Conservation (phyloP, 345 rosid genomes). For the Melaleuca quinquenervia region DNA sequence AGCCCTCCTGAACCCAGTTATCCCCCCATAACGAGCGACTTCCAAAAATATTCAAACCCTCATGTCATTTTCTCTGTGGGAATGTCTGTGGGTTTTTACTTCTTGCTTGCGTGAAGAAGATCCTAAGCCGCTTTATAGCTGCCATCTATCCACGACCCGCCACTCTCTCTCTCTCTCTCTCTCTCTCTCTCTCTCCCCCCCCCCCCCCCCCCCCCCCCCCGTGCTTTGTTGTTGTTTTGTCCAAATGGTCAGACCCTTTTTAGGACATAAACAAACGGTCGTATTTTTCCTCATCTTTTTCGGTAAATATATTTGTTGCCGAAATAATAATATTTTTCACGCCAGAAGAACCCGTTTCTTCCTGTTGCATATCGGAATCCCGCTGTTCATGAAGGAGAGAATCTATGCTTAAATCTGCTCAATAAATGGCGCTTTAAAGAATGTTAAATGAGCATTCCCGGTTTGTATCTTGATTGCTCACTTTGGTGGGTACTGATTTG, state of each 20-base stretch:
- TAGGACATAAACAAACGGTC: background rate
- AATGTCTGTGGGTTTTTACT: background rate
- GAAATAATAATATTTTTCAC: background rate
- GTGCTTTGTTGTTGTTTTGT: background rate
- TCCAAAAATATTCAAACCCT: background rate
- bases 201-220: too few species aligned
- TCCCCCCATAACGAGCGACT: background rate
- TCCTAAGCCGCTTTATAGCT: background rate
- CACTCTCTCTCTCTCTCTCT: background rate
- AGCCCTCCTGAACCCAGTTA: background rate
- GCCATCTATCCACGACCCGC: background rate
- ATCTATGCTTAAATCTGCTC: background rate
- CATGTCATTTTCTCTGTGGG: background rate
- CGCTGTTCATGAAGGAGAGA: background rate
- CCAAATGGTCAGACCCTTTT: background rate
- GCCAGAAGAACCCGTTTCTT: background rate
- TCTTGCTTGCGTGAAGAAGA: background rate
- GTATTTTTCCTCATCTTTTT: background rate
- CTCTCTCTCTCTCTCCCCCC: too few species aligned
- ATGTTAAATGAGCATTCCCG: background rate
- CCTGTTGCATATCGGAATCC: background rate
- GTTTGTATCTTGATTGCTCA: background rate
- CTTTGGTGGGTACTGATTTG: background rate
- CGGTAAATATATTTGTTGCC: background rate
- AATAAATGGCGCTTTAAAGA: background rate